Evolutionary conservation across 1,139 yeast genomes (phyloP).

Genomic region (Saccharomyces hybrid): DNA sequence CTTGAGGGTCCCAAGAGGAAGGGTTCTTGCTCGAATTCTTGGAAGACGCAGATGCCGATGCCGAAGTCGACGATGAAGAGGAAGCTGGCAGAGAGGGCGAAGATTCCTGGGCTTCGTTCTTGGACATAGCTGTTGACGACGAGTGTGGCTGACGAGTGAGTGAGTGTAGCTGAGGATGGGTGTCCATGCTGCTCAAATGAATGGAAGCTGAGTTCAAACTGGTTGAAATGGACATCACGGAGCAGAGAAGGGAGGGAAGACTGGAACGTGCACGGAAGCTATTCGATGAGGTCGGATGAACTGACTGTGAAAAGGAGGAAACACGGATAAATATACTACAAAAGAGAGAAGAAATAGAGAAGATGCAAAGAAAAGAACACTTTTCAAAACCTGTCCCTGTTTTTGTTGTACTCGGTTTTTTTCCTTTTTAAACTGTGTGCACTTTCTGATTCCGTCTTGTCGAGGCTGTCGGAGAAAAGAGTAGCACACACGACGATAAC

Average conservation of each 20-base stretch:
- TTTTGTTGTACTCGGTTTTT: not conserved
- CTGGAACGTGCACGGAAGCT: slow-evolving; percentile 1
- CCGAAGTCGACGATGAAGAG: not conserved
- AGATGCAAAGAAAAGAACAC: not conserved
- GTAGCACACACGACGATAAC: not conserved
- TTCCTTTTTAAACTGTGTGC: not conserved
- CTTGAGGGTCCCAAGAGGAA: slow-evolving; percentile 71
- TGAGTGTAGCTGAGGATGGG: slow-evolving; percentile 14
- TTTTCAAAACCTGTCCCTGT: not conserved
- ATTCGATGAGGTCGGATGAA: not conserved
- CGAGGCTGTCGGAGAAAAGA: not conserved
- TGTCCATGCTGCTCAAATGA: slow-evolving; percentile 9
- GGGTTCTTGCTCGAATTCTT: slow-evolving; percentile 38
- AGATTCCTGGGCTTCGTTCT: not conserved
- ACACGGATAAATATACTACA: not conserved
- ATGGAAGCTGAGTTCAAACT: slow-evolving; percentile 9
- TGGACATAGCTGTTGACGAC: not conserved
- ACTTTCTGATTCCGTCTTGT: not conserved
- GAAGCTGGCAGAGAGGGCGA: slow-evolving; percentile 1
- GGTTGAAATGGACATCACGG: slow-evolving; percentile 12
- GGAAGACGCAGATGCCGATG: slow-evolving; percentile 5
- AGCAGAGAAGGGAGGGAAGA: not conserved
- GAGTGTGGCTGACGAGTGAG: slow-evolving; percentile 9
- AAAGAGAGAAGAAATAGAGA: not conserved
- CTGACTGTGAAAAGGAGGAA: not conserved